Evolutionary conservation across 1,284 basidiomycete species (phyloP).

Genomic region (Ganoderma lucidum): DNA sequence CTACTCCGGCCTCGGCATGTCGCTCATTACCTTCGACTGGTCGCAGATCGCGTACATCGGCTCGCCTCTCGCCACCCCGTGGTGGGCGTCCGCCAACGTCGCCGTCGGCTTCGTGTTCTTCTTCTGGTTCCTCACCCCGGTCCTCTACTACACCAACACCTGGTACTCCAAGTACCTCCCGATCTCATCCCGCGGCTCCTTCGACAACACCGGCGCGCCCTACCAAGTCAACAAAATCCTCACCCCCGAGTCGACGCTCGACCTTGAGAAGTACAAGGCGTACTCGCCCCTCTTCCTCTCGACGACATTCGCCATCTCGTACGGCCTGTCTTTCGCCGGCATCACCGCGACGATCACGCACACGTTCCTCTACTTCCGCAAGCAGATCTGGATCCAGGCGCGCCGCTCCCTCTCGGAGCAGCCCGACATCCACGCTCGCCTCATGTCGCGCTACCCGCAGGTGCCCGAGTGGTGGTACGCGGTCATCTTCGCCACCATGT

Average conservation of each 20-base stretch:
- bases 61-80: conserved; percentile 43
- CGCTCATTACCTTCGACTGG: conserved; percentile 53
- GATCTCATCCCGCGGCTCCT: conserved; percentile 43
- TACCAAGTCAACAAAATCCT: conserved; percentile 65
- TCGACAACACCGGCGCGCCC: conserved; percentile 50
- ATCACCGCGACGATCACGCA: conserved; percentile 66
- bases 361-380: conserved; percentile 65
- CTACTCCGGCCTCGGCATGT: conserved; percentile 81
- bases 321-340: conserved; percentile 65
- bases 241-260: conserved; percentile 50
- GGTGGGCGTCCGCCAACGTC: conserved; percentile 44
- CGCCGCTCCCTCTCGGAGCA: conserved; percentile 57
- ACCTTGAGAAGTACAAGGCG: conserved; percentile 56
- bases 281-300: conserved; percentile 72
- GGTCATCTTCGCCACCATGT: conserved; percentile 62
- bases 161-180: conserved; percentile 52
- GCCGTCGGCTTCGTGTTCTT: conserved; percentile 42
- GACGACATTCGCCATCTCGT: conserved; percentile 61
- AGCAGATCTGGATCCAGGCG: conserved; percentile 57
- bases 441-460: conserved; percentile 68
- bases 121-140: conserved; percentile 72
- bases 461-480: conserved; percentile 67
- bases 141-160: conserved; percentile 50
- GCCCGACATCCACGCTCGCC: conserved; percentile 67
- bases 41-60: conserved; percentile 41